A percentile compares a stretch with the other conserved stretches of the same genome.
Evolutionary conservation across 2,329 filamentous ascomycete genomes (phyloP).

Genomic region (Elsinoe fawcettii): DNA sequence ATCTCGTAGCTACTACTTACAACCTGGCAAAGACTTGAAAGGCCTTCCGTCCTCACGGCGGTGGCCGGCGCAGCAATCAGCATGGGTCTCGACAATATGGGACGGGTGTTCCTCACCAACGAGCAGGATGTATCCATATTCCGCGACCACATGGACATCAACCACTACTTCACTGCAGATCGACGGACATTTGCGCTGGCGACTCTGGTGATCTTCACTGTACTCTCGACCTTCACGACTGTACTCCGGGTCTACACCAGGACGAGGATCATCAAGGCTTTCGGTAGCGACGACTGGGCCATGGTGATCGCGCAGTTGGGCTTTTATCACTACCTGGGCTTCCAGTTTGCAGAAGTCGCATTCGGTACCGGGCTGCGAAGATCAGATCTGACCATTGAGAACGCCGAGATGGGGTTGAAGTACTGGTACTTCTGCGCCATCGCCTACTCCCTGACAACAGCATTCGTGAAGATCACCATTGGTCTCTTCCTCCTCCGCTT

Average conservation of each 20-base stretch:
- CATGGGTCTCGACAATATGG: conserved; percentile 8
- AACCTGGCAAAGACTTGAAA: not conserved
- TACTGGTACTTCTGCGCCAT: conserved; percentile 50
- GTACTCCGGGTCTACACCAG: conserved; percentile 30
- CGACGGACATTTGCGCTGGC: not conserved
- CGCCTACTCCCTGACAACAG: conserved; percentile 43
- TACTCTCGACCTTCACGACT: conserved; percentile 30
- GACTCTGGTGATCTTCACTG: conserved; percentile 23
- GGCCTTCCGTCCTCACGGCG: not conserved
- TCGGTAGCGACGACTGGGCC: conserved; percentile 30
- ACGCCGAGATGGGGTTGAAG: conserved; percentile 20
- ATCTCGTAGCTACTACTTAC: not conserved
- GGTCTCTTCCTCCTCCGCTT: conserved; percentile 49
- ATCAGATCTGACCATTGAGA: conserved; percentile 19
- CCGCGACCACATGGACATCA: not conserved
- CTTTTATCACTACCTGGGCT: conserved; percentile 30
- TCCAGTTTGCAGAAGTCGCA: conserved; percentile 27
- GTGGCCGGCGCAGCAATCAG: not conserved
- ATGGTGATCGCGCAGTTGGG: conserved; percentile 29
- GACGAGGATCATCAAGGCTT: conserved; percentile 22
- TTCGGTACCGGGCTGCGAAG: conserved; percentile 29
- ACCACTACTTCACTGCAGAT: conserved; percentile 1
- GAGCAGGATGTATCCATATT: conserved; percentile 7
- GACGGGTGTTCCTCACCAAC: not conserved
- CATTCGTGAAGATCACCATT: conserved; percentile 45